These are phyloP conservation scores for Diaporthe ampelina DNA, from an alignment of 2,329 filamentous ascomycete species.

Conservation along the genomic window DNA sequence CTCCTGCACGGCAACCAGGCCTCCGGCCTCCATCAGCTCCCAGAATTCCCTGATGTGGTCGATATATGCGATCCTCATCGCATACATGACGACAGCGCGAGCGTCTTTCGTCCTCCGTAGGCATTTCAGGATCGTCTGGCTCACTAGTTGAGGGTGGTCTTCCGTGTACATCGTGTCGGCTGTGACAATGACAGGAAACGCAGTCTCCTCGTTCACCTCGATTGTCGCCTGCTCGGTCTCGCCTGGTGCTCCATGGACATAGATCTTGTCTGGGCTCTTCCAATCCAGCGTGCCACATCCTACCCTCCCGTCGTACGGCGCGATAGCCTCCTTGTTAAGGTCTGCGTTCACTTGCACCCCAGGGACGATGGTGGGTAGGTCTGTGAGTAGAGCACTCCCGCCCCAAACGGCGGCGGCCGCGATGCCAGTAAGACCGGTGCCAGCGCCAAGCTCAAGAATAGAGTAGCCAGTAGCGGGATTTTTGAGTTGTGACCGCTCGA, in stretches of 20 bases:
- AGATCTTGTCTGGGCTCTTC: constrained; percentile 34
- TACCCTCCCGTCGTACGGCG: constrained; percentile 10
- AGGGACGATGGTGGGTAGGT: constrained; percentile 39
- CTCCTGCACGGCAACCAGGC: constrained; percentile 38
- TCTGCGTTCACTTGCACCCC: constrained; percentile 40
- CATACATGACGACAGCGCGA: constrained; percentile 38
- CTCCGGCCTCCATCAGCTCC: constrained; percentile 42
- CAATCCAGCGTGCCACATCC: constrained; percentile 39
- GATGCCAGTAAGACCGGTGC: constrained; percentile 39
- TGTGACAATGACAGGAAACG: constrained; percentile 37
- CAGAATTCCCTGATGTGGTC: constrained; percentile 40
- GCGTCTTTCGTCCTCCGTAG: constrained; percentile 27
- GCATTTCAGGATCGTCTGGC: constrained; percentile 38
- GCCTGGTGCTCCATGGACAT: not conserved
- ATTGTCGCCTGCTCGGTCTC: not conserved
- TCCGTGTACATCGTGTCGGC: constrained; percentile 42
- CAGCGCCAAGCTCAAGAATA: constrained; percentile 40
- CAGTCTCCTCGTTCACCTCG: constrained; percentile 33
- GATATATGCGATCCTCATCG: constrained; percentile 40
- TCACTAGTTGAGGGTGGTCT: constrained; percentile 37
- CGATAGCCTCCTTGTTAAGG: constrained; percentile 32
- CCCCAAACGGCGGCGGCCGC: constrained; percentile 37
- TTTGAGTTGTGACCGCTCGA: constrained; percentile 18
- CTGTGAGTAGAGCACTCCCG: constrained; percentile 29
- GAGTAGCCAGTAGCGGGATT: not conserved